Percentiles rank a stretch among this genome's conserved stretches.
phyloP scores from a whole-genome alignment of 805 yeast species.

The Clavispora carvajalis region DNA sequence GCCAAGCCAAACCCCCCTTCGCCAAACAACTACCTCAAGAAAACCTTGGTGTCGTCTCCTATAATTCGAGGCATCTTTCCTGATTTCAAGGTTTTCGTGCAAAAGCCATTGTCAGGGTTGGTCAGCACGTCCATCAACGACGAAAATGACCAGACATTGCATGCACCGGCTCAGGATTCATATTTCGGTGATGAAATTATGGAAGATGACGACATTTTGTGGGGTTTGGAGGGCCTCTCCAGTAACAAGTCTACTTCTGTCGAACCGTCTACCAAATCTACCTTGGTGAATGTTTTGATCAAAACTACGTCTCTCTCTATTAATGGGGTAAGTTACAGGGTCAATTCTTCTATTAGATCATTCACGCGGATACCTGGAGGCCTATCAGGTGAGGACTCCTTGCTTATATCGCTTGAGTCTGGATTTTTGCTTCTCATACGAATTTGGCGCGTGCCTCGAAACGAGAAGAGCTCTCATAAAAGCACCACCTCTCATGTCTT shows the following conservation, averaged over 20 bases:
- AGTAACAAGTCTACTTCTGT: slow-evolving; percentile 5
- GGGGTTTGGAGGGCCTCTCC: slow-evolving; percentile 3
- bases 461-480: slow-evolving; percentile 13
- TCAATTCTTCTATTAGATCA: slow-evolving; percentile 29
- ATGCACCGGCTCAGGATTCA: slow-evolving; percentile 30
- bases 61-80: slow-evolving; percentile 29
- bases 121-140: slow-evolving; percentile 31
- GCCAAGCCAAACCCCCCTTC: background rate
- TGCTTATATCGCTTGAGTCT: slow-evolving; percentile 35
- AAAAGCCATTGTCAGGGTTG: slow-evolving; percentile 32
- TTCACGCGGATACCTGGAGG: slow-evolving; percentile 19
- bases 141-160: slow-evolving; percentile 30
- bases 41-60: slow-evolving; percentile 39
- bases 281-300: slow-evolving; percentile 23
- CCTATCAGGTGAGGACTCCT: slow-evolving; percentile 28
- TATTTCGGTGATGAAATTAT: slow-evolving; percentile 35
- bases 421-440: slow-evolving; percentile 38
- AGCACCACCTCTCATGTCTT: slow-evolving; percentile 17
- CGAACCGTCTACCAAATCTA: slow-evolving; percentile 1
- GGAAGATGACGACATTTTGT: slow-evolving; percentile 25
- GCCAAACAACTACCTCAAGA: slow-evolving; percentile 20
- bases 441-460: slow-evolving; percentile 31
- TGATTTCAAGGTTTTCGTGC: slow-evolving; percentile 25
- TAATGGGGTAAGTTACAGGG: slow-evolving; percentile 24
- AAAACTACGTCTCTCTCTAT: slow-evolving; percentile 28